Conservation (phyloP, 2,329 filamentous ascomycete genomes). For the Moelleriella libera region DNA sequence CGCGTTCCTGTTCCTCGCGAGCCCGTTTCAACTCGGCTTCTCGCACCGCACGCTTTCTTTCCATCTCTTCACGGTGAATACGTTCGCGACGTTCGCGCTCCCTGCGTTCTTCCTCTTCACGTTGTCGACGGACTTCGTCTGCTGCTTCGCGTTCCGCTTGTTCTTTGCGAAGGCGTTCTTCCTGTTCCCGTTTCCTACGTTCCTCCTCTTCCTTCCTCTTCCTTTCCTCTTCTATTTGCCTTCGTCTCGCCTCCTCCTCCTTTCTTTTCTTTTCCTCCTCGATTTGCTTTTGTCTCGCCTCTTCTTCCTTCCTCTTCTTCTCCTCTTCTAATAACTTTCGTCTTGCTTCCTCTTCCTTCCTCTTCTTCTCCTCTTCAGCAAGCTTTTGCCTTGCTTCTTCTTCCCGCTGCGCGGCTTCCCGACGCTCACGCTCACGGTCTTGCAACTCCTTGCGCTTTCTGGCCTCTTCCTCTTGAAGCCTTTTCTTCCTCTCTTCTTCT, state of each 20-base stretch:
- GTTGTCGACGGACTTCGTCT: constrained; percentile 32
- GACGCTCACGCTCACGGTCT: constrained; percentile 19
- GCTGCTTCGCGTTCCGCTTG: constrained; percentile 32
- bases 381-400: constrained; percentile 20
- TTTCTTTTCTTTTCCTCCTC: constrained; percentile 25
- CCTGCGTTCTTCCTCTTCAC: constrained; percentile 36
- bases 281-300: constrained; percentile 9
- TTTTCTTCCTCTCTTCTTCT: constrained; percentile 10
- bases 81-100: constrained; percentile 33
- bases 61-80: constrained; percentile 28
- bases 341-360: constrained; percentile 21
- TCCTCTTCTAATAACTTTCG: constrained; percentile 13
- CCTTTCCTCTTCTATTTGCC: constrained; percentile 22
- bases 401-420: constrained; percentile 20
- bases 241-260: constrained; percentile 21
- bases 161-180: constrained; percentile 29
- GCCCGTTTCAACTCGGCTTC: constrained; percentile 37
- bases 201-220: constrained; percentile 23
- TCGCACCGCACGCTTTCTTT: constrained; percentile 32
- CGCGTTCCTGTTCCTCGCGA: constrained; percentile 39
- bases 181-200: constrained; percentile 25
- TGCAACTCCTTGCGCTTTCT: constrained; percentile 14
- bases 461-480: constrained; percentile 20
- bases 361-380: constrained; percentile 24
- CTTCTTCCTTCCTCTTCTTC: constrained; percentile 27